Conservation (phyloP, 306 rosid species). For the Dryas drummondii region DNA sequence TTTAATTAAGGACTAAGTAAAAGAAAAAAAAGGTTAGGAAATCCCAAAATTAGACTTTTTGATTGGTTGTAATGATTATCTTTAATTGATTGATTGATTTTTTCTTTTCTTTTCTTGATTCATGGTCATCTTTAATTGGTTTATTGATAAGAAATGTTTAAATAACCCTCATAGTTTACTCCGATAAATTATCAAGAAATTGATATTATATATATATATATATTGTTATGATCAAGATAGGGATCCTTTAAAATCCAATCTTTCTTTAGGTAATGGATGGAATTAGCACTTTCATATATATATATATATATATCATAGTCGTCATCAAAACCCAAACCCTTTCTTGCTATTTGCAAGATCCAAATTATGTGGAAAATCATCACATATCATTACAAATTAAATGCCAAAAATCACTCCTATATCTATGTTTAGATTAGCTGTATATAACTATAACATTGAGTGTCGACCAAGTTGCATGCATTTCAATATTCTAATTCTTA, state of each 20-base stretch:
- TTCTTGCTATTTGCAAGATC: constrained; percentile 4
- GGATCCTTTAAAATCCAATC: not conserved
- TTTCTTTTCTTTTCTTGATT: no score
- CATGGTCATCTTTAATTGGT: not conserved
- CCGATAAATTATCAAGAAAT: no score
- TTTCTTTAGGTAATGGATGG: not conserved
- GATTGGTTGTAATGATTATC: not conserved
- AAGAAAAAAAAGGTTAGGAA: not conserved
- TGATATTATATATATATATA: no score
- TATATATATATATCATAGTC: not conserved
- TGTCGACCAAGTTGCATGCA: no score
- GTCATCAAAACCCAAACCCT: not conserved
- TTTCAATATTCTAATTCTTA: no score
- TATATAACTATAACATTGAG: no score
- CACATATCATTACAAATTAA: not conserved
- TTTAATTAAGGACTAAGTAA: not conserved
- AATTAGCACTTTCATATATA: not conserved
- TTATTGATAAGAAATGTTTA: not conserved
- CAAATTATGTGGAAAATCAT: constrained; percentile 5
- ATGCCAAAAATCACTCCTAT: constrained; percentile 5
- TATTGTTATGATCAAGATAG: not conserved
- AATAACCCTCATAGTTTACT: no score
- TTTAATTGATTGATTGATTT: not conserved
- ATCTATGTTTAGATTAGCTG: not conserved
- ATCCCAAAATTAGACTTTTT: not conserved